phyloP scores from a whole-genome alignment of 257 asterid species.

The Lavandula angustifolia region DNA sequence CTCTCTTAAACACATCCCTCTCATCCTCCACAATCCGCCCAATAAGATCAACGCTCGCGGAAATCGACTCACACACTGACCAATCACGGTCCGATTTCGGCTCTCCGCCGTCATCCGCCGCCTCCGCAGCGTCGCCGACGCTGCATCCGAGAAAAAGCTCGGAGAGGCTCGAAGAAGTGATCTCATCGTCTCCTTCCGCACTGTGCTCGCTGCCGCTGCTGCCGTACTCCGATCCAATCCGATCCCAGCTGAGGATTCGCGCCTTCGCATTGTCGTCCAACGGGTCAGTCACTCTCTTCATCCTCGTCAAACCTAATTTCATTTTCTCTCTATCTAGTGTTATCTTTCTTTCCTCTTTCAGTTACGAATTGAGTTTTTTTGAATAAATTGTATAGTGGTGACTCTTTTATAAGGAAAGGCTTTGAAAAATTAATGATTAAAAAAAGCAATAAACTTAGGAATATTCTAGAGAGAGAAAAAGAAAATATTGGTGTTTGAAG shows the following conservation, averaged over 20 bases:
- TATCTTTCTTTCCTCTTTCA: no score
- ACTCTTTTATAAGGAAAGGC: no score
- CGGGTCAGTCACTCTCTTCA: conserved; percentile 60
- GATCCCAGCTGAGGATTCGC: conserved; percentile 45
- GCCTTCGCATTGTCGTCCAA: conserved; percentile 51
- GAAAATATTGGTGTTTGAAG: no score
- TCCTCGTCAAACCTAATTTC: conserved; percentile 35
- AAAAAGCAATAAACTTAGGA: no score
- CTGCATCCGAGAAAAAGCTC: conserved; percentile 43
- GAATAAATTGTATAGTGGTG: no score
- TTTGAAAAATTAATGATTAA: no score
- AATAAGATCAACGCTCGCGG: conserved; percentile 33
- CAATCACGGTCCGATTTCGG: conserved; percentile 40
- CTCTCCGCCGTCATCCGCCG: conserved; percentile 24
- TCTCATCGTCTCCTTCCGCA: conserved; percentile 41
- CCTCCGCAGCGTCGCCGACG: conserved; percentile 27
- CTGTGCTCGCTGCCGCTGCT: conserved; percentile 75
- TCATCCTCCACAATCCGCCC: conserved; percentile 26
- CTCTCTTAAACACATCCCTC: conserved; percentile 42
- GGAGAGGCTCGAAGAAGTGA: conserved; percentile 39
- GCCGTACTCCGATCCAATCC: conserved; percentile 31
- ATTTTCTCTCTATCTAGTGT: not conserved
- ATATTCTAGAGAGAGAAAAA: no score
- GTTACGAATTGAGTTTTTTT: no score
- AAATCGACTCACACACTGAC: conserved; percentile 28